Evolutionary conservation across 352 stramenopile genomes (phyloP), one percentile per base, ranked within the genome.

Genomic region (Lagenidium sp.): DNA sequence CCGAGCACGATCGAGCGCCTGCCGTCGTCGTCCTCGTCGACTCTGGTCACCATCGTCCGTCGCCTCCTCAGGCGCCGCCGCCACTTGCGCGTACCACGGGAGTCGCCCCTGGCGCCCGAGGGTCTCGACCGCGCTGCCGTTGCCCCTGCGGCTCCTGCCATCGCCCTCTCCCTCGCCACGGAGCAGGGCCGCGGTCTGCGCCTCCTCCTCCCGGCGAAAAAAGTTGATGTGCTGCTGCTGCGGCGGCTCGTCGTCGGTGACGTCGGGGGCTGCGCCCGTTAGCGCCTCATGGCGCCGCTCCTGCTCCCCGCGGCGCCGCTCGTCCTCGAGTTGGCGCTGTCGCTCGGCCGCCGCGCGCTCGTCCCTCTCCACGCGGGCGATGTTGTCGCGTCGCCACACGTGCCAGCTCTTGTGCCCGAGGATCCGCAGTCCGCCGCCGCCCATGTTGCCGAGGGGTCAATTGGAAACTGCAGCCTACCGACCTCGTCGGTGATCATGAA

Each of bases 311-410:
- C 40, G 44, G 1, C 34, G 28, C 40, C 41, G 43, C 25, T 36
- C n/a, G 7, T 41, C 48, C 12, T 60, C 42, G 24, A 60, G 24
- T 36, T 60, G 34, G 24, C 68, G 57, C 30, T 76, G 46, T 41
- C 62, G 42, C 13, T 82, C 70, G 22, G 50, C 58, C 22, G 76
- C 52, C 41, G 47, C 44, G 0, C 56, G 51, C 58, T 91, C 79
- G 47, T 93, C 77, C 8, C 69, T 62, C 21, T 65, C 41, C 49
- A 90, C 77, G 35, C 76, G 77, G 54, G 89, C 77, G 37, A 88
- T 82, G 60, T 88, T 88, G 37, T 90, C 77, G 15, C 77, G 68
- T 7, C 74, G 74, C 80, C 80, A 93, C 21, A 93, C 80, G 50
- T 93, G 77, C 80, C 80, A 93, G 41, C 73, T 84, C 65, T 93